Percentiles rank a stretch among this genome's conserved stretches.
Evolutionary conservation across 2,329 filamentous ascomycete species (phyloP).

Genomic region (Aspergillus novoparasiticus): DNA sequence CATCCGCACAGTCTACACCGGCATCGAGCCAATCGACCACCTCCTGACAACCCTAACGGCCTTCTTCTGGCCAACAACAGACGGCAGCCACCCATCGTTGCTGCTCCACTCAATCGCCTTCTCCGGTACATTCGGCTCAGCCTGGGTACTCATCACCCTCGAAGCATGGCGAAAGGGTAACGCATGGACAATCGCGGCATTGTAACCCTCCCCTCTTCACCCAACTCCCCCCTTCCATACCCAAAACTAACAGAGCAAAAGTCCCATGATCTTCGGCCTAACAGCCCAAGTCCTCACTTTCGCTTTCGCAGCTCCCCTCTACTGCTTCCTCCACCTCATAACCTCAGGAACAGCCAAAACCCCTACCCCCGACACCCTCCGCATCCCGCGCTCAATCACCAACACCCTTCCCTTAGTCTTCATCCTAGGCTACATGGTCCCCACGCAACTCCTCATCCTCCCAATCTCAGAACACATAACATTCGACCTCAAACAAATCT

Average conservation of each 20-base stretch:
- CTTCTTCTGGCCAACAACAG: conserved; percentile 46
- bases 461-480: conserved; percentile 44
- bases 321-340: conserved; percentile 46
- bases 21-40: conserved; percentile 34
- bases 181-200: conserved; percentile 41
- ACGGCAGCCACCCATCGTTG: conserved; percentile 40
- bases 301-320: conserved; percentile 48
- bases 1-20: conserved; percentile 37
- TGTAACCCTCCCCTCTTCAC: not conserved
- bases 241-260: conserved; percentile 21
- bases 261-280: conserved; percentile 42
- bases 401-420: conserved; percentile 45
- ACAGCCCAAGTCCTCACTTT: conserved; percentile 48
- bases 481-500: conserved; percentile 48
- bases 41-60: conserved; percentile 34
- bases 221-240: not conserved
- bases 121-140: conserved; percentile 43
- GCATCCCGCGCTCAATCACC: conserved; percentile 34
- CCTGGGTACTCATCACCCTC: conserved; percentile 48
- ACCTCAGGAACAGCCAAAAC: conserved; percentile 44
- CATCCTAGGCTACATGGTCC: conserved; percentile 48
- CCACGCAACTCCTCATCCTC: conserved; percentile 47
- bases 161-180: conserved; percentile 51
- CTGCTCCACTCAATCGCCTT: conserved; percentile 43
- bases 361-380: conserved; percentile 37